These are phyloP conservation scores for Verticillium tricorpus DNA, from an alignment of 2,329 filamentous ascomycete genomes.

Conservation along the genomic window DNA sequence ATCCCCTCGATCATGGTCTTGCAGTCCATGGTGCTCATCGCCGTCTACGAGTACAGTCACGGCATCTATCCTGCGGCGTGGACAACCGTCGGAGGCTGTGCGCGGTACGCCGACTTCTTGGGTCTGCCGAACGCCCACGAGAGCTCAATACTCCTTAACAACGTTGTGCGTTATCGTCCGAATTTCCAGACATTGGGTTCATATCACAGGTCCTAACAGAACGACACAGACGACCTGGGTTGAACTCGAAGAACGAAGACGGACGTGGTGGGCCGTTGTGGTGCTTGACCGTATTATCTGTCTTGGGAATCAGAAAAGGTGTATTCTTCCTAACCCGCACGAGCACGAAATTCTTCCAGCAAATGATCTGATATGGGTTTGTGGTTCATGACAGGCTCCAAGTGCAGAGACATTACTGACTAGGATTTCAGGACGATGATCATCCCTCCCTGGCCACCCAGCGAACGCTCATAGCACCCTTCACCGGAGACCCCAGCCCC, in stretches of 20 bases:
- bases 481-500: slow-evolving; percentile 39
- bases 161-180: slow-evolving; percentile 20
- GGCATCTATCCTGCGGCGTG: slow-evolving; percentile 46
- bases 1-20: slow-evolving; percentile 36
- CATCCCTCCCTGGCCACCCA: slow-evolving; percentile 23
- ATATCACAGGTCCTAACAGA: background rate
- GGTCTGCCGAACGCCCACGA: slow-evolving; percentile 31
- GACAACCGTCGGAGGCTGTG: slow-evolving; percentile 39
- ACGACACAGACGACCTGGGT: slow-evolving; percentile 34
- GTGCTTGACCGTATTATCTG: slow-evolving; percentile 31
- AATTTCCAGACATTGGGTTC: background rate
- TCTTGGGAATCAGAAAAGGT: slow-evolving; percentile 13
- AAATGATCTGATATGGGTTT: slow-evolving; percentile 36
- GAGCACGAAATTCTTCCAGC: slow-evolving; percentile 25
- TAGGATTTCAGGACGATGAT: slow-evolving; percentile 26
- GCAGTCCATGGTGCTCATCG: slow-evolving; percentile 40
- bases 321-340: slow-evolving; percentile 13
- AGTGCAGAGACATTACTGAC: background rate
- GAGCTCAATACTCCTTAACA: slow-evolving; percentile 30
- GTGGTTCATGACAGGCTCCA: background rate
- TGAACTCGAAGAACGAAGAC: slow-evolving; percentile 39
- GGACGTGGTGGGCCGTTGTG: slow-evolving; percentile 45
- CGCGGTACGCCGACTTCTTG: slow-evolving; percentile 40
- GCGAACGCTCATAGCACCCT: slow-evolving; percentile 30
- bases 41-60: slow-evolving; percentile 44